Evolutionary conservation across 768 basidiomycete genomes (phyloP).

Genomic region (Lyophyllum shimeji): DNA sequence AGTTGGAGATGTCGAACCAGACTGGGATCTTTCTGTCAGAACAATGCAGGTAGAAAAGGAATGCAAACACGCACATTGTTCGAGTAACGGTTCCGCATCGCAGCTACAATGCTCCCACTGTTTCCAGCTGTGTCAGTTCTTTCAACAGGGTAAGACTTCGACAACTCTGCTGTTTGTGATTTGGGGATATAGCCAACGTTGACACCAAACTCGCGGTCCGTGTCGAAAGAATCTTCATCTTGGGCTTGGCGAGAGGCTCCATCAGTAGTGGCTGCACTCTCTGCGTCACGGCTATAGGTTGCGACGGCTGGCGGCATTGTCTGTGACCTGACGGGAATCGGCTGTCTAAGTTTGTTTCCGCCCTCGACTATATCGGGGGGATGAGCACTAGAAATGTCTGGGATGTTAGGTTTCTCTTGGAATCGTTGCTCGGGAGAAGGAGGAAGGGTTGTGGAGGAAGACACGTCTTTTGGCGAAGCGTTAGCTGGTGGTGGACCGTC

Average conservation of each 20-base stretch:
- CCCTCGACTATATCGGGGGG: neutral
- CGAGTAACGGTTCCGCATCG: conserved; percentile 65
- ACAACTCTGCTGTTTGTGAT: conserved; percentile 28
- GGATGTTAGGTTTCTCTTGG: conserved; percentile 1
- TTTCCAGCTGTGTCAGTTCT: conserved; percentile 54
- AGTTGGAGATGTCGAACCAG: conserved; percentile 50
- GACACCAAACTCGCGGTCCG: conserved; percentile 34
- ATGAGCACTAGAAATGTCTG: neutral
- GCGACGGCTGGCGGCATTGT: neutral
- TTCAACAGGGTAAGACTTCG: conserved; percentile 37
- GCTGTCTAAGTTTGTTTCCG: neutral
- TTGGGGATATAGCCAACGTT: conserved; percentile 23
- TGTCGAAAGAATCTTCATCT: conserved; percentile 18
- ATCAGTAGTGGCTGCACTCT: neutral
- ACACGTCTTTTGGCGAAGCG: neutral
- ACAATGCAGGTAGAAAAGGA: conserved; percentile 5
- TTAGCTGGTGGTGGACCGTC: neutral
- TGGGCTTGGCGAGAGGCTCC: conserved; percentile 1
- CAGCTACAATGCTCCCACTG: conserved; percentile 62
- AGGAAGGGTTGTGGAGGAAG: neutral
- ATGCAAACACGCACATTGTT: conserved; percentile 44
- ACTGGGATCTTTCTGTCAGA: conserved; percentile 28
- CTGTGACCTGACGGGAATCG: neutral
- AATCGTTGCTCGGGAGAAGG: neutral
- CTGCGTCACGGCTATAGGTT: neutral